Evolutionary conservation across 2,329 filamentous ascomycete genomes (phyloP), one percentile per base, ranked within the genome.

Genomic region (Coleophoma crateriformis): DNA sequence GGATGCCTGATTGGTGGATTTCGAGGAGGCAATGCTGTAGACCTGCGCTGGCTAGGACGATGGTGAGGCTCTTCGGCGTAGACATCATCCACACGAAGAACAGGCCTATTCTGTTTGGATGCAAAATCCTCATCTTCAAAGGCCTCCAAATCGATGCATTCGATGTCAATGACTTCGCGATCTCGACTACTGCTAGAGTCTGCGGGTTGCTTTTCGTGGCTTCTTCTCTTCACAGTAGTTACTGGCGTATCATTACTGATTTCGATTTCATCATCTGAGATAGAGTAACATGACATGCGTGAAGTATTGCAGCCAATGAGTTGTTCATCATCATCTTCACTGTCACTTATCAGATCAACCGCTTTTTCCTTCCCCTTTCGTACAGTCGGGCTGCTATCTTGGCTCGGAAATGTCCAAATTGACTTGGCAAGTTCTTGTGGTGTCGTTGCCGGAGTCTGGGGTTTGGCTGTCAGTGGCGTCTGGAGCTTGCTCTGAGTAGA

Each of bases 1-100:
- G 52, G 47, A 0, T 54, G 46, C 0, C 56, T 54, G 1, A 50
- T 51, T 0, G 40, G 19, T 4, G 67, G 58, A 39, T 52, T 66
- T 48, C 17, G 66, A 8, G 35, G 48, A 12, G 49, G 41, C 43
- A 17, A 42, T 13, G 45, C 0, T 62, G 62, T 2, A 77, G 53
- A 48, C 48, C 74, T 67, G 41, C 20, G 19, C 32, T 6, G 22
- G 12, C 12, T n/a, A n/a, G 20, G n/a, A 6, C 20, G 14, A 22
- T 13, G 22, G 11, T 5, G 39, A 22, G n/a, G 40, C 20, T 43
- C 17, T n/a, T 14, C 41, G 14, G 15, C 38, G 44, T 50, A 48
- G 7, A 53, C 52, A 34, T 51, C 49, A 37, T 53, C 46, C 10
- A 51, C 27, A 12, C 45, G n/a, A 20, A 47, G 17, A 10, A 38